Base-by-base conservation (phyloP, 768 basidiomycete genomes). In the Tricholoma flavovirens region DNA sequence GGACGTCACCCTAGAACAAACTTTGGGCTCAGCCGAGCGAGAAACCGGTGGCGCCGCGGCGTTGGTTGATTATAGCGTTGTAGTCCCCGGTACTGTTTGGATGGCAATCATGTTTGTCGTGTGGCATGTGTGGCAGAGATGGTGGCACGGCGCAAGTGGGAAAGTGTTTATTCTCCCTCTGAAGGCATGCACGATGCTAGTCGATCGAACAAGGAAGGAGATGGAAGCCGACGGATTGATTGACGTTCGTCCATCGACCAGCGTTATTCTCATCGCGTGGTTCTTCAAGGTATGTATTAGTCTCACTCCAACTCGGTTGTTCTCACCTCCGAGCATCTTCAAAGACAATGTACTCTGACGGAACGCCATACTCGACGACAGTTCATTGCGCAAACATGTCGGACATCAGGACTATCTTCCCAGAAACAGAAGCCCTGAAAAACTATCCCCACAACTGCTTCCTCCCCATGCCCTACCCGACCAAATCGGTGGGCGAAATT, bases 261-360 rank as follows among this genome's bases (percentile, higher is more conserved):
- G 75, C 1, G 75, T 76, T 56, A 65, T 77, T 32, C 65, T 76
- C 17, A 68, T 69, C 4, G 74, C 75, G 4, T 78, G 77, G 75
- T 43, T 75, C 21, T 59, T 73, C 58, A 76, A 76, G 64, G 75
- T 75, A 49, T 19, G 10, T 21, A 52, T 14, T 76, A 72, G 58
- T 75, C 75, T 59, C 76, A n/a, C n/a, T n/a, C n/a, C 24, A 75
- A 45, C 22, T 32, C 7, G 30, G 30, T n/a, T 48, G 26, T 48
- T 29, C 26, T 48, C 24, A 48, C 26, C 12, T 29, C 6, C 43
- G 43, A 48, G 14, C 26, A n/a, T 29, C 26, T 29, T 29, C 15
- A 26, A 29, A 48, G 46, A 48, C 46, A 29, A 48, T 48, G 4
- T 48, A 48, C 26, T 26, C 24, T 29, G 46, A 48, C 11, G 46